These are phyloP conservation scores for Fusarium denticulatum DNA, from an alignment of 2,329 filamentous ascomycete genomes.

Conservation along the genomic window DNA sequence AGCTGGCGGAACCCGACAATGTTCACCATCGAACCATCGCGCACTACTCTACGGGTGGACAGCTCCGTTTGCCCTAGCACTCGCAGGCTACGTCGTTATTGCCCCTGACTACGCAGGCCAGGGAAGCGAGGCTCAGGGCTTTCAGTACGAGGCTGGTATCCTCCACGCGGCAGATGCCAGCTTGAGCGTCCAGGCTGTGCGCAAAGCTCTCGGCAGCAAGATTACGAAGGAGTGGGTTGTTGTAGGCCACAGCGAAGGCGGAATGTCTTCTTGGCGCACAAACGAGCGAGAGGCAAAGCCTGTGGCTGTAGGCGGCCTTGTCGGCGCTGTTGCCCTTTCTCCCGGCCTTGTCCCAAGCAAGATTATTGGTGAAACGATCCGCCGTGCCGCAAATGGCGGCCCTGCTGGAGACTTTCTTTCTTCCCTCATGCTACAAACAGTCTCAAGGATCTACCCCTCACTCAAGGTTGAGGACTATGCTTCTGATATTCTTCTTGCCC, in stretches of 20 bases:
- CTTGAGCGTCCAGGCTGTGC: conserved; percentile 23
- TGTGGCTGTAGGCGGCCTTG: neutral
- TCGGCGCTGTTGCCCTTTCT: neutral
- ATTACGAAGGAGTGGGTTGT: conserved; percentile 38
- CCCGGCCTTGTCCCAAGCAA: neutral
- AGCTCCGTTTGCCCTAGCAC: conserved; percentile 28
- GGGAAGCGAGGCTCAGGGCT: conserved; percentile 29
- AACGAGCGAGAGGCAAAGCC: conserved; percentile 34
- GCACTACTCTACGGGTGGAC: conserved; percentile 37
- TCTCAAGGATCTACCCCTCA: neutral
- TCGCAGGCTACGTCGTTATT: conserved; percentile 14
- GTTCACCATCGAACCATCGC: conserved; percentile 39
- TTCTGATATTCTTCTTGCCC: neutral
- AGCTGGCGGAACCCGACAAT: conserved; percentile 30
- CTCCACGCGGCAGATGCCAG: conserved; percentile 35
- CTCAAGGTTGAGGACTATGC: conserved; percentile 5
- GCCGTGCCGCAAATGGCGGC: neutral
- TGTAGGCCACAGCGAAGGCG: conserved; percentile 39
- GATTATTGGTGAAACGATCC: neutral
- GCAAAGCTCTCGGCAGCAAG: conserved; percentile 9
- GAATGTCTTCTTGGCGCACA: conserved; percentile 40
- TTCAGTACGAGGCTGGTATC: conserved; percentile 31
- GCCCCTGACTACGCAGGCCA: conserved; percentile 10
- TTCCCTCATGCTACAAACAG: neutral
- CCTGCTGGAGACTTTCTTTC: neutral